Evolutionary conservation across 345 rosid genomes (phyloP).

Genomic region (Mangifera indica): DNA sequence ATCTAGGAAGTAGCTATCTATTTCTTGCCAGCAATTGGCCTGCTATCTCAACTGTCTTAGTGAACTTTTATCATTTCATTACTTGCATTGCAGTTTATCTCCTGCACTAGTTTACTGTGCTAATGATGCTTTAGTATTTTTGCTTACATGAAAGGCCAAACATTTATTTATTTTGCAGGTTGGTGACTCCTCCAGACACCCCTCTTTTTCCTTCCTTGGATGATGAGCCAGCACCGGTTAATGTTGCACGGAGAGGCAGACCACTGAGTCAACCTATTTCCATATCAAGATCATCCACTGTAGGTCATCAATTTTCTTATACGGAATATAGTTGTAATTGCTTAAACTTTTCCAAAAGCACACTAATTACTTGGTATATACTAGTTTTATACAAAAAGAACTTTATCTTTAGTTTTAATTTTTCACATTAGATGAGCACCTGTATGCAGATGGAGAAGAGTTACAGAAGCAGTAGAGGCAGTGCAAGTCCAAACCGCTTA

Average conservation of each 20-base stretch:
- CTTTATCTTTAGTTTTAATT: not conserved
- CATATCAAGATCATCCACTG: conserved; percentile 92
- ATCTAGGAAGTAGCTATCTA: not conserved
- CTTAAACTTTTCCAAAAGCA: not conserved
- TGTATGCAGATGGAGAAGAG: conserved; percentile 86
- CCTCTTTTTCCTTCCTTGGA: conserved; percentile 96
- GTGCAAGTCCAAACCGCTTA: conserved; percentile 92
- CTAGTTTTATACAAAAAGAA: not conserved
- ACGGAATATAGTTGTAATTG: conserved; percentile 13
- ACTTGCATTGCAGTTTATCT: not conserved
- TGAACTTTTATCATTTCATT: conserved; percentile 1
- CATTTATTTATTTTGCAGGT: conserved; percentile 56
- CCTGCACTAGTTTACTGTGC: not conserved
- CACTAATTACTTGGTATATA: not conserved
- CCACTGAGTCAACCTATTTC: conserved; percentile 86
- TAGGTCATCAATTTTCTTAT: conserved; percentile 34
- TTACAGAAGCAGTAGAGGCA: conserved; percentile 82
- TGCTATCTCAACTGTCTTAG: not conserved
- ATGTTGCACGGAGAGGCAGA: conserved; percentile 70
- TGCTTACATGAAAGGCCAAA: conserved; percentile 30
- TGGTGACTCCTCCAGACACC: conserved; percentile 96
- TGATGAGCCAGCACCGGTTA: conserved; percentile 64
- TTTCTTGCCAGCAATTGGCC: not conserved
- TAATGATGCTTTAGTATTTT: conserved; percentile 1
- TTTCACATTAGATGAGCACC: conserved; percentile 2